A percentile compares a stretch with the other conserved stretches of the same genome.
These are phyloP conservation scores for Chlorella sorokiniana DNA, from an alignment of 139 green algal species.

Conservation along the genomic window DNA sequence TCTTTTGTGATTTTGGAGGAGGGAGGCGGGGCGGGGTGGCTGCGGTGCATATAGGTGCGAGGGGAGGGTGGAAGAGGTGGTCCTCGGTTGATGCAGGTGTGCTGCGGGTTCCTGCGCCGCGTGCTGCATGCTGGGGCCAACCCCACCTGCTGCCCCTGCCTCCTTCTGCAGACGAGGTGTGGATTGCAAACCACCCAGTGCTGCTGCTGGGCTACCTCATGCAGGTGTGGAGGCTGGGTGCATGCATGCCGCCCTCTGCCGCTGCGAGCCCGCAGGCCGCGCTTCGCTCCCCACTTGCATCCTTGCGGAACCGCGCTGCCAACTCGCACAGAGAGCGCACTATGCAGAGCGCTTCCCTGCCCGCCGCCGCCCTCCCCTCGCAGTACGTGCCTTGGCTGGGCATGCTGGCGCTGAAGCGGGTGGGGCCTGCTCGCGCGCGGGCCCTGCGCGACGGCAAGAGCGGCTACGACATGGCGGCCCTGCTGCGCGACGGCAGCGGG, in stretches of 20 bases:
- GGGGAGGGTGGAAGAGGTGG: too few species aligned
- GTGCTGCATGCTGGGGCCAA: not conserved
- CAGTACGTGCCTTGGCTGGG: constrained; percentile 63
- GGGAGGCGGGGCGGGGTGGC: too few species aligned
- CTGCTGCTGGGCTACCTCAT: constrained; percentile 67
- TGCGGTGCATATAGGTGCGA: too few species aligned
- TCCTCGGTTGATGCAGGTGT: not conserved
- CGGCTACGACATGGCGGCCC: constrained; percentile 63
- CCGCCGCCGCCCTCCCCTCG: constrained; percentile 9
- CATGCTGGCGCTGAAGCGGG: constrained; percentile 66
- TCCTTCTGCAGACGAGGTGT: constrained; percentile 62
- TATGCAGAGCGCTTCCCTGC: not conserved
- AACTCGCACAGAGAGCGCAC: not conserved
- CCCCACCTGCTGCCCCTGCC: not conserved
- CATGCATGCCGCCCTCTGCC: not conserved
- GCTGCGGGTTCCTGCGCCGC: not conserved
- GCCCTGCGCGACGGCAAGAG: constrained; percentile 62
- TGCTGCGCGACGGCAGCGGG: constrained; percentile 44
- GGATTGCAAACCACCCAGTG: constrained; percentile 83
- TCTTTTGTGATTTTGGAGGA: not conserved
- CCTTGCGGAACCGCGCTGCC: constrained; percentile 17
- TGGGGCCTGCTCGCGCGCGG: constrained; percentile 67
- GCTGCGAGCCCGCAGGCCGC: not conserved
- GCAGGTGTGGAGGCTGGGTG: constrained; percentile 27
- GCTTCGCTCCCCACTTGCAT: not conserved